phyloP scores from a whole-genome alignment of 306 rosid genomes.

The Gynostemma pentaphyllum region DNA sequence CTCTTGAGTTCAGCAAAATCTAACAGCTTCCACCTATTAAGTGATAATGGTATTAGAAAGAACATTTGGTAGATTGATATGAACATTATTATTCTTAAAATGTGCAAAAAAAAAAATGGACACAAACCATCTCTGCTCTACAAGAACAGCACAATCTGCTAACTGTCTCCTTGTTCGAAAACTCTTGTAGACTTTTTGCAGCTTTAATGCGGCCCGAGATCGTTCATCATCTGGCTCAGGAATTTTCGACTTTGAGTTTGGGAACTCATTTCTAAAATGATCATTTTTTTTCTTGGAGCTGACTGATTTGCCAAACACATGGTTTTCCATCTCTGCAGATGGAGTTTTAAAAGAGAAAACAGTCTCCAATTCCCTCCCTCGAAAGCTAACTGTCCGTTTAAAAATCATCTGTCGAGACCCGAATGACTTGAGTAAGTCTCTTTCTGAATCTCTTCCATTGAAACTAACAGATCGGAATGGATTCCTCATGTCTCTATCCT shows the following conservation, averaged over 20 bases:
- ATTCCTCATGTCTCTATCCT: constrained; percentile 18
- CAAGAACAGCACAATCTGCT: constrained; percentile 87
- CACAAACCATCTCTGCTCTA: constrained; percentile 78
- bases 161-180: constrained; percentile 74
- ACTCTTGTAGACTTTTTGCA: constrained; percentile 91
- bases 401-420: constrained; percentile 26
- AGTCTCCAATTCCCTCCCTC: constrained; percentile 26
- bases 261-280: constrained; percentile 15
- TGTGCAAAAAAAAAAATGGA: constrained; percentile 1
- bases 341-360: constrained; percentile 27
- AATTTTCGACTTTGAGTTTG: constrained; percentile 7
- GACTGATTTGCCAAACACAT: constrained; percentile 18
- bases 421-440: constrained; percentile 4
- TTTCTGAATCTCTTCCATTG: constrained; percentile 22
- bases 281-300: constrained; percentile 21
- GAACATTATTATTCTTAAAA: background rate
- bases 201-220: constrained; percentile 54
- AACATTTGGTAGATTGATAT: constrained; percentile 7
- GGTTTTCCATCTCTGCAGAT: constrained; percentile 22
- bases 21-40: constrained; percentile 66
- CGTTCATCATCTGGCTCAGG: constrained; percentile 13
- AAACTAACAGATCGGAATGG: constrained; percentile 20
- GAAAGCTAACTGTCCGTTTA: constrained; percentile 31
- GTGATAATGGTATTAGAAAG: background rate
- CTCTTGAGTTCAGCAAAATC: constrained; percentile 77